These are phyloP conservation scores for Dendrobium huoshanense DNA, from an alignment of 106 monocot species.

Conservation along the genomic window DNA sequence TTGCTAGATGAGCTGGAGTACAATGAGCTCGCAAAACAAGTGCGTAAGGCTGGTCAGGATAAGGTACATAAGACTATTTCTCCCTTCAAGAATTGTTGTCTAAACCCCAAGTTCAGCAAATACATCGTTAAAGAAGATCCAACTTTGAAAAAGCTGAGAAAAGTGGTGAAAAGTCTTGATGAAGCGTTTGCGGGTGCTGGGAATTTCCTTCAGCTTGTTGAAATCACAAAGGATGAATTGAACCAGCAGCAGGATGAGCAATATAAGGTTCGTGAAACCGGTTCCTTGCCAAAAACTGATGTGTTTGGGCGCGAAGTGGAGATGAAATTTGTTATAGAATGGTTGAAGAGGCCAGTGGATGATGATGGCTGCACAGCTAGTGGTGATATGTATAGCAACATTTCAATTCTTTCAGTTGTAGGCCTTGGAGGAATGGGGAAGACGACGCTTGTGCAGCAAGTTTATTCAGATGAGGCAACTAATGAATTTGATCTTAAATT, in stretches of 20 bases:
- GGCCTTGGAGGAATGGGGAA: slow-evolving; percentile 50
- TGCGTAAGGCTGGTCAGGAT: not conserved
- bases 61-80: not conserved
- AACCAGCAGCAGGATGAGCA: not conserved
- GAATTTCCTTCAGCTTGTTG: not conserved
- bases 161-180: slow-evolving; percentile 11
- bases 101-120: not conserved
- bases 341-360: slow-evolving; percentile 6
- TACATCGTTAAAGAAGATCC: not conserved
- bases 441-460: slow-evolving; percentile 42
- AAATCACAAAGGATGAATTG: not conserved
- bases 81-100: slow-evolving; percentile 1
- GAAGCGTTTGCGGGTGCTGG: slow-evolving; percentile 3
- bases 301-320: slow-evolving; percentile 21
- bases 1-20: slow-evolving; percentile 25
- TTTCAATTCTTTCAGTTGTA: slow-evolving; percentile 23
- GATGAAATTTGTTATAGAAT: not conserved
- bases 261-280: slow-evolving; percentile 7
- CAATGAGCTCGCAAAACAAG: slow-evolving; percentile 11
- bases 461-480: slow-evolving; percentile 22
- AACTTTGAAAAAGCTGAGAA: slow-evolving; percentile 1
- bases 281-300: slow-evolving; percentile 4
- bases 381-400: not conserved
- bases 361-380: not conserved
- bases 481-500: slow-evolving; percentile 13